These are phyloP conservation scores for Umbilicus rupestris DNA, from an alignment of 164 flowering plant genomes.

Conservation along the genomic window DNA sequence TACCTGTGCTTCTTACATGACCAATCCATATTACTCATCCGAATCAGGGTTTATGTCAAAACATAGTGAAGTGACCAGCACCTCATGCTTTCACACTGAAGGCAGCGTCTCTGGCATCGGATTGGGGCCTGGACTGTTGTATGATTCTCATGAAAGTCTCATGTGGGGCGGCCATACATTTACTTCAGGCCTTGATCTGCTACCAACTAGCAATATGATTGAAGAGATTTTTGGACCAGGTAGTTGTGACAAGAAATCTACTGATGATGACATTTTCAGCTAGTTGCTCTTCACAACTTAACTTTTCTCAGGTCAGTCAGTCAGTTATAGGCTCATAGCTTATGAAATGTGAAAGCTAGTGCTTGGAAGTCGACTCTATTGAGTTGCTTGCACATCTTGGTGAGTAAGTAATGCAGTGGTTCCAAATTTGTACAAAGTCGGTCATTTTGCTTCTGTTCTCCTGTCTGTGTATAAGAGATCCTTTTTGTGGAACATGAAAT, in stretches of 20 bases:
- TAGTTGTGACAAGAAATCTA: constrained; percentile 14
- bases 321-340: too few species aligned
- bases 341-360: neutral
- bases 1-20: neutral
- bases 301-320: neutral
- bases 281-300: neutral
- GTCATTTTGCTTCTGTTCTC: neutral
- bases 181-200: constrained; percentile 7
- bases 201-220: constrained; percentile 21
- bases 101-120: neutral
- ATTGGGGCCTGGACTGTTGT: neutral
- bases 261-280: constrained; percentile 5
- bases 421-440: neutral
- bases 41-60: neutral
- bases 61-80: neutral
- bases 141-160: neutral
- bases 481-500: neutral
- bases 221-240: constrained; percentile 26
- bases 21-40: neutral
- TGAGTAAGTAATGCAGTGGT: neutral
- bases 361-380: neutral
- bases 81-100: neutral
- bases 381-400: neutral
- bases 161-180: neutral
- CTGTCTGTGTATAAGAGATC: neutral